A percentile compares a stretch with the other conserved stretches of the same genome.
Conservation (phyloP, 1,139 yeast genomes). For the Geotrichum phurueaensis region DNA sequence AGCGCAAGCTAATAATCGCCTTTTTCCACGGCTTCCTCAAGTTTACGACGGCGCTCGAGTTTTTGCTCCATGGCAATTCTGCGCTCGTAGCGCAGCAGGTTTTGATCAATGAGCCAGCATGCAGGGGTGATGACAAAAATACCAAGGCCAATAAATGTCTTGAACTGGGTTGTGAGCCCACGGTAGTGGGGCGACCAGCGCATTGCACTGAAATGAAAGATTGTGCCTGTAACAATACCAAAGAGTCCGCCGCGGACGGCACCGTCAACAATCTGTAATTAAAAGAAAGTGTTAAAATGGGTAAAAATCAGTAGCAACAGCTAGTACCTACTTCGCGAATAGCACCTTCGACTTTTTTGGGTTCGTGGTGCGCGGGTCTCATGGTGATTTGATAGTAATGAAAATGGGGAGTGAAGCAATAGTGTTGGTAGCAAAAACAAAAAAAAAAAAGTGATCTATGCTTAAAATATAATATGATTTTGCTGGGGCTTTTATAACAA, state of each 20-base stretch:
- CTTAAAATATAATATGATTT: no score
- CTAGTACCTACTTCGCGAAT: slow-evolving; percentile 27
- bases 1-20: slow-evolving; percentile 23
- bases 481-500: no score
- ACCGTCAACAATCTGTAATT: slow-evolving; percentile 25
- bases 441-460: not conserved
- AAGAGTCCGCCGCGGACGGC: slow-evolving; percentile 27
- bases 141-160: slow-evolving; percentile 28
- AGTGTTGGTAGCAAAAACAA: no score
- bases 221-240: slow-evolving; percentile 26
- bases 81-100: slow-evolving; percentile 27
- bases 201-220: slow-evolving; percentile 21
- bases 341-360: slow-evolving; percentile 30
- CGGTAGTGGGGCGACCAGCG: slow-evolving; percentile 27
- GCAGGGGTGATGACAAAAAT: slow-evolving; percentile 30
- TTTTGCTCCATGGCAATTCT: slow-evolving; percentile 24
- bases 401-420: not conserved
- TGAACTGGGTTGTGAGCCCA: slow-evolving; percentile 28
- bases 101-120: slow-evolving; percentile 28
- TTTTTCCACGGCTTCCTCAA: slow-evolving; percentile 29
- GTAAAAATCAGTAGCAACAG: not conserved
- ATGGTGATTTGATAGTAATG: slow-evolving; percentile 15
- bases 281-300: not conserved
- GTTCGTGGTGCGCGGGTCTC: slow-evolving; percentile 33
- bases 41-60: slow-evolving; percentile 19